Evolutionary conservation across 306 rosid genomes (phyloP), one percentile per base, ranked within the genome.

Genomic region (Hippophae tibetana): DNA sequence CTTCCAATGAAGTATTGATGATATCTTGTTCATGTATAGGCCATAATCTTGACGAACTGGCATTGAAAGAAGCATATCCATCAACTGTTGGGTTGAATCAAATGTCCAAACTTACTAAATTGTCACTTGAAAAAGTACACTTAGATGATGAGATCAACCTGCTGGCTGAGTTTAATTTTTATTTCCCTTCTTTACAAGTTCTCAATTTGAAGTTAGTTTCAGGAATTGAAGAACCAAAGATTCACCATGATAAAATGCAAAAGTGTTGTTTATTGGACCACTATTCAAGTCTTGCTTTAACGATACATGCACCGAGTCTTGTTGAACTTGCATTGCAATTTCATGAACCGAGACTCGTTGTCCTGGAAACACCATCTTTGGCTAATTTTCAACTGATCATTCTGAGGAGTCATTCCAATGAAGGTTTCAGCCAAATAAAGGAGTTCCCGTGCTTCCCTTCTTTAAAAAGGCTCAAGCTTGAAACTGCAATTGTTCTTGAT

Each of bases 201-300:
- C 79, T 84, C 26, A 69, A 74, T 74, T 84, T 81, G 70, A 76
- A 76, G 41, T 83, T 86, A 10, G 90, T 84, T 71, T 86, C 86
- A 42, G 87, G 87, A 54, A 76, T 84, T 9, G 76, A 64, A 43
- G 83, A 81, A 64, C 90, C 90, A 14, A 81, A 55, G 72, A 74
- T 84, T 59, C 66, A 56, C 59, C 78, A 81, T 14, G 48, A 57
- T 64, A 70, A 66, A 56, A 87, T 84, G 52, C 72, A 61, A 52
- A 74, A 67, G 49, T 81, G 79, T 81, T 58, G 64, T 56, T 84
- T 87, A 87, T 71, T 81, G 0, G 81, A 81, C 47, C 81, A 84
- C 10, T 81, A 84, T 74, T 87, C 90, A 60, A 84, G 87, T 10
- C 72, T 81, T 67, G 61, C 85, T 52, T 63, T 84, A 73, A 57